Evolutionary conservation across 164 flowering plant genomes (phyloP).

Genomic region (Buxus sempervirens): DNA sequence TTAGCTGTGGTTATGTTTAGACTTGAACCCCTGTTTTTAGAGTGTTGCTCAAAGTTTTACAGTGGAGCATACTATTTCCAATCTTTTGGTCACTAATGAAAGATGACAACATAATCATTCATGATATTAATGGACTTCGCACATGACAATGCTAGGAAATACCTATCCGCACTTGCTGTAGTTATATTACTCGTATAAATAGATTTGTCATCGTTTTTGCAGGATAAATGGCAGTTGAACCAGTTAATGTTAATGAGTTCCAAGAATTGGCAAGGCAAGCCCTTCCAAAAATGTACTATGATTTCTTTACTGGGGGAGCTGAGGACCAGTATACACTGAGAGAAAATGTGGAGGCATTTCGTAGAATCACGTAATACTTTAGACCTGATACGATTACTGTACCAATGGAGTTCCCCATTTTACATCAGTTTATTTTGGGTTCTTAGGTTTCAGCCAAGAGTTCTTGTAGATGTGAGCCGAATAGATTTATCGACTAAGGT

Average conservation of each 20-base stretch:
- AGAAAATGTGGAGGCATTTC: constrained; percentile 64
- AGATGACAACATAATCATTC: too few relatives aligned
- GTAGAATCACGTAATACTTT: constrained; percentile 51
- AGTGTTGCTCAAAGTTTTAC: too few relatives aligned
- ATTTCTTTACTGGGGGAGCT: constrained; percentile 68
- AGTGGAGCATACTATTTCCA: too few relatives aligned
- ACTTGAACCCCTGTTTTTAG: too few relatives aligned
- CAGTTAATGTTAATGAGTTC: constrained; percentile 65
- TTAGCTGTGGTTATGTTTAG: too few relatives aligned
- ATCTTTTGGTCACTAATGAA: too few relatives aligned
- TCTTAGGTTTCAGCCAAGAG: constrained; percentile 67
- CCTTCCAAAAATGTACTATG: constrained; percentile 84
- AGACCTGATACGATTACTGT: neutral
- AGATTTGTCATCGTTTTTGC: constrained; percentile 6
- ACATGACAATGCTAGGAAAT: too few relatives aligned
- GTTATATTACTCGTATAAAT: too few relatives aligned
- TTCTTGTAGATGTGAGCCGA: constrained; percentile 70
- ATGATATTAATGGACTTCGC: too few relatives aligned
- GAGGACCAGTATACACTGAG: constrained; percentile 67
- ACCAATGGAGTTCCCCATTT: neutral
- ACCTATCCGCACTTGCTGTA: too few relatives aligned
- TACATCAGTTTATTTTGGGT: constrained; percentile 5
- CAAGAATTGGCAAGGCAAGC: constrained; percentile 61
- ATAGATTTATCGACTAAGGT: constrained; percentile 58
- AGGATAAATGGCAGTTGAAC: constrained; percentile 47